Evolutionary conservation across 345 rosid genomes (phyloP), one percentile per base, ranked within the genome.

Genomic region (Lumnitzera littorea): DNA sequence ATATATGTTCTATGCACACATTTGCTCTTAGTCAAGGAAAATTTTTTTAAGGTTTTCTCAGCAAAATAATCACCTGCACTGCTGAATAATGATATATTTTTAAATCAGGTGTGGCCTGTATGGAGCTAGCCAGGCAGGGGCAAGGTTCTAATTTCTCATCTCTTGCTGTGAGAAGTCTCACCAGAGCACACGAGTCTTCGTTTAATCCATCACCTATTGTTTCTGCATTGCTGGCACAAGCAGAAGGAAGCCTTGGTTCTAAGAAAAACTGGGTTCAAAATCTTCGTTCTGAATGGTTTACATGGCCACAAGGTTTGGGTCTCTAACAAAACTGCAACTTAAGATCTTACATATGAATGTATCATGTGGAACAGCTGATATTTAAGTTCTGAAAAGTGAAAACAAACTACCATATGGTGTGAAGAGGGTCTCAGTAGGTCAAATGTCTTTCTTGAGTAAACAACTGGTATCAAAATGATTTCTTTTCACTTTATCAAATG

Each of bases 261-360:
- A 80, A 74, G 76, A 78, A 76, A 63, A 85, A 79, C 49, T 88
- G 99, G 99, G 82, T 75, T 84, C 71, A 73, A 70, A 78, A 80
- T 67, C 91, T 94, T 65, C 86, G 84, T 51, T 79, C 70, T 20
- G 97, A 94, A 73, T 94, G 95, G 96, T 80, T 67, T 68, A 78
- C 95, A 63, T 94, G 99, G 99, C 80, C 96, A 57, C 95, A 95
- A 84, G 99, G 95, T 90, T 62, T 48, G 62, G 15, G 46, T 73
- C 67, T 58, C 31, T 5, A 43, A 23, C n/a, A 20, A 36, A 56
- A 41, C 53, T 58, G 48, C 11, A 6, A 11, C 43, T 41, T 20
- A 13, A 48, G 46, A 17, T 36, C 4, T 43, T 49, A 31, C 13
- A 50, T 15, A 24, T 23, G 46, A 16, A 16, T 29, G 48, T n/a